phyloP scores from a whole-genome alignment of 495 filamentous ascomycete genomes.

The Penicillium canescens region DNA sequence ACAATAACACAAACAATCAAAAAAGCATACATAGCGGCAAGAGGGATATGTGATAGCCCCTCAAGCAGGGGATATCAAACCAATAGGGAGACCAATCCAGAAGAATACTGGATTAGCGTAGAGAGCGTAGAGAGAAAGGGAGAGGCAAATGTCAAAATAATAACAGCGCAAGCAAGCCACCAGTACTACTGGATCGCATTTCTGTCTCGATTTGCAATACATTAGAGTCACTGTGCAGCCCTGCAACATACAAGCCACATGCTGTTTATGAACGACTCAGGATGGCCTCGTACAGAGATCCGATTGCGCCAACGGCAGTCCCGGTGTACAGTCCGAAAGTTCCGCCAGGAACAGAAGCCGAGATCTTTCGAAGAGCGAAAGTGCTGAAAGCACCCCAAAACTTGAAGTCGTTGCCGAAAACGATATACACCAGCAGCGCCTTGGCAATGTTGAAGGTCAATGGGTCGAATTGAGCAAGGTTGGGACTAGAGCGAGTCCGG shows the following conservation, averaged over 20 bases:
- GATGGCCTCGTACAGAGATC: slow-evolving; percentile 80
- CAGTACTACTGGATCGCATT: neutral
- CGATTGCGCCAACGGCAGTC: slow-evolving; percentile 65
- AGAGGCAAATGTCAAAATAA: neutral
- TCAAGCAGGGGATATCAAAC: slow-evolving; percentile 29
- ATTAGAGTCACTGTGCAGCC: slow-evolving; percentile 21
- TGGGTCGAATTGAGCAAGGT: slow-evolving; percentile 69
- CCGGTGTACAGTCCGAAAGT: slow-evolving; percentile 65
- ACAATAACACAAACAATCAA: slow-evolving; percentile 4
- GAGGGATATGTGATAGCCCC: neutral
- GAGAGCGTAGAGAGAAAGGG: neutral
- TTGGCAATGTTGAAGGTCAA: slow-evolving; percentile 87
- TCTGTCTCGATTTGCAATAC: slow-evolving; percentile 3
- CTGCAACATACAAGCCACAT: slow-evolving; percentile 10
- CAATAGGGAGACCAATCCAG: slow-evolving; percentile 1
- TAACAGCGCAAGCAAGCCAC: neutral
- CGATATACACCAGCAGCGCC: slow-evolving; percentile 73
- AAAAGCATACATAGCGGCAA: slow-evolving; percentile 9
- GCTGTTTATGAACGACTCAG: slow-evolving; percentile 61
- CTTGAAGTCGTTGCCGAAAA: slow-evolving; percentile 70
- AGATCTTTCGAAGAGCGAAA: slow-evolving; percentile 60
- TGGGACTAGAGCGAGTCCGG: slow-evolving; percentile 24
- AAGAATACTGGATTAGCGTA: neutral
- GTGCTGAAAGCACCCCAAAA: slow-evolving; percentile 63
- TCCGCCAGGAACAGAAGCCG: slow-evolving; percentile 68